These are phyloP conservation scores for Neurospora sp. DNA, from an alignment of 495 filamentous ascomycete genomes.

Conservation along the genomic window DNA sequence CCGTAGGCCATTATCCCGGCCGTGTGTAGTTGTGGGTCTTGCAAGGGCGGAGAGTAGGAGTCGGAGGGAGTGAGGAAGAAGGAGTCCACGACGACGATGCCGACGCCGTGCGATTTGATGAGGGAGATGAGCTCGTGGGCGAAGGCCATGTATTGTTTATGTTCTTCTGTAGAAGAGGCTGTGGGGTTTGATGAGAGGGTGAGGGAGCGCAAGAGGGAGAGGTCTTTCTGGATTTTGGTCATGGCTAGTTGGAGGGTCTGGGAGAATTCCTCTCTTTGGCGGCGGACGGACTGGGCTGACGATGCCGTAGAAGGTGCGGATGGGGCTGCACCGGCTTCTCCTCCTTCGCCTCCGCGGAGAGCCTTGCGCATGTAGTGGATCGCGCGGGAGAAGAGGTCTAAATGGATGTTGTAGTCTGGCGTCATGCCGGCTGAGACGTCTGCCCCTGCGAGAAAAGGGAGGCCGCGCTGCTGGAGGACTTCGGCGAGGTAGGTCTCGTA, in stretches of 20 bases:
- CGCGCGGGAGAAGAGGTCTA: conserved; percentile 26
- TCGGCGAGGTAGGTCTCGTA: conserved; percentile 35
- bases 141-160: conserved; percentile 33
- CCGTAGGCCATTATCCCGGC: conserved; percentile 41
- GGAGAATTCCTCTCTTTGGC: conserved; percentile 23
- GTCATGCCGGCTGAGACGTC: conserved; percentile 15
- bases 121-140: conserved; percentile 33
- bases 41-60: conserved; percentile 37
- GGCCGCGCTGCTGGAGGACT: conserved; percentile 21
- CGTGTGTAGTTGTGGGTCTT: conserved; percentile 39
- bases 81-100: conserved; percentile 31
- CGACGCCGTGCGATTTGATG: conserved; percentile 36
- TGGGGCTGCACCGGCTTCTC: background rate
- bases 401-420: conserved; percentile 32
- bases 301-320: background rate
- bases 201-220: conserved; percentile 20
- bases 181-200: background rate
- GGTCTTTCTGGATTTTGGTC: conserved; percentile 38
- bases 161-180: conserved; percentile 7
- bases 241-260: conserved; percentile 30
- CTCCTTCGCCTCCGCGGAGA: conserved; percentile 12
- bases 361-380: conserved; percentile 34
- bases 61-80: conserved; percentile 39
- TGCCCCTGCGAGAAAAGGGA: conserved; percentile 23
- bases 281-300: conserved; percentile 8